These are phyloP conservation scores for Fonsecaea monophora DNA, from an alignment of 2,329 filamentous ascomycete genomes.

Conservation along the genomic window DNA sequence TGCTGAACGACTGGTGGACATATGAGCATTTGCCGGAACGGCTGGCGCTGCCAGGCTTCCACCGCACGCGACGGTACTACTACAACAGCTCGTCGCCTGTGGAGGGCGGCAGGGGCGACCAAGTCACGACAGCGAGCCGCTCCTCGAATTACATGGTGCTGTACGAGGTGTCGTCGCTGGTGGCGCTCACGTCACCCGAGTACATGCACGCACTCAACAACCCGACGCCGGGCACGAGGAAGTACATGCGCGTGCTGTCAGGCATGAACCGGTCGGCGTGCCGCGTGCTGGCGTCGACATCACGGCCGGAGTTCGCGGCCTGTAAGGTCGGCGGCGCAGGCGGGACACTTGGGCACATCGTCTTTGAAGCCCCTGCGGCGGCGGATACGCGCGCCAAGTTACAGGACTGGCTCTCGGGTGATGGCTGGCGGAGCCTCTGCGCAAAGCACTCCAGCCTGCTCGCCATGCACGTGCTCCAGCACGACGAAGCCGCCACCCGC, in stretches of 20 bases:
- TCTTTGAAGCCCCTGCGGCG: constrained; percentile 11
- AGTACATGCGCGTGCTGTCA: constrained; percentile 63
- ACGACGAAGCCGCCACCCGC: constrained; percentile 16
- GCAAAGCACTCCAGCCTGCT: constrained; percentile 10
- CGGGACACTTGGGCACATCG: constrained; percentile 20
- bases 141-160: constrained; percentile 24
- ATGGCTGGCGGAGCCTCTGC: neutral
- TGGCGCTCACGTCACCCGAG: constrained; percentile 16
- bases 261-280: constrained; percentile 26
- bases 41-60: constrained; percentile 25
- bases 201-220: constrained; percentile 32
- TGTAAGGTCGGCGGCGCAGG: constrained; percentile 11
- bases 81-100: neutral
- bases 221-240: constrained; percentile 68
- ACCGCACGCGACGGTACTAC: constrained; percentile 26
- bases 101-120: neutral
- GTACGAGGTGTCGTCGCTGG: constrained; percentile 25
- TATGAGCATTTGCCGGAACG: constrained; percentile 31
- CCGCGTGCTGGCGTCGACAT: constrained; percentile 15
- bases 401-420: constrained; percentile 5
- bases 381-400: constrained; percentile 1
- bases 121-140: neutral
- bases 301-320: constrained; percentile 14
- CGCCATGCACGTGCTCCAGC: constrained; percentile 27
- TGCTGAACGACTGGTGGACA: constrained; percentile 31